Evolutionary conservation across 139 green algal genomes (phyloP).

Genomic region (Picochlorum costavermella): DNA sequence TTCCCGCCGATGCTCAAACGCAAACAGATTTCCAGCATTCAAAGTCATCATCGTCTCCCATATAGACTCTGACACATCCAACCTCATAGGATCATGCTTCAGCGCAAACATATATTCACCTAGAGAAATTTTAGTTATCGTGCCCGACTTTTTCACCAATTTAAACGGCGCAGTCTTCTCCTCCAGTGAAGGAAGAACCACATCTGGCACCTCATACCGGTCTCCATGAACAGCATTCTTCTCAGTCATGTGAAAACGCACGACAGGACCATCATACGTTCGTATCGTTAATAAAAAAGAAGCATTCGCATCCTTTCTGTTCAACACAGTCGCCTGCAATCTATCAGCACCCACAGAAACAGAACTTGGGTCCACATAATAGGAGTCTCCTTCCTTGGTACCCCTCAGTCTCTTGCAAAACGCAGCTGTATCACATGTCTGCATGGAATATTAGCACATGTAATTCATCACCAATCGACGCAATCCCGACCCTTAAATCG

Average conservation of each 20-base stretch:
- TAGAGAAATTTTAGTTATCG: slow-evolving; percentile 17
- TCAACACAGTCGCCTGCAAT: slow-evolving; percentile 45
- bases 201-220: slow-evolving; percentile 66
- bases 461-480: background rate
- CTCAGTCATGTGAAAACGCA: slow-evolving; percentile 77
- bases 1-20: slow-evolving; percentile 72
- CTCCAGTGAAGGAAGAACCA: slow-evolving; percentile 47
- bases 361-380: slow-evolving; percentile 39
- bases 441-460: slow-evolving; percentile 7
- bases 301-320: slow-evolving; percentile 17
- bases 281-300: slow-evolving; percentile 55
- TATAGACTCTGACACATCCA: slow-evolving; percentile 35
- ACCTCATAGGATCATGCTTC: slow-evolving; percentile 44
- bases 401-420: slow-evolving; percentile 84
- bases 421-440: slow-evolving; percentile 70
- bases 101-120: slow-evolving; percentile 32
- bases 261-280: slow-evolving; percentile 43
- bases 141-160: slow-evolving; percentile 16
- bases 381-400: slow-evolving; percentile 31
- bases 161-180: slow-evolving; percentile 14
- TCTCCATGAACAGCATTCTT: slow-evolving; percentile 6
- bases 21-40: slow-evolving; percentile 73
- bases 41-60: slow-evolving; percentile 43
- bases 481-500: too few relatives aligned
- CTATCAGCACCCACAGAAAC: slow-evolving; percentile 33